Percentiles rank a stretch among this genome's conserved stretches.
Evolutionary conservation across 2,329 filamentous ascomycete genomes (phyloP).

Genomic region (Botrytis fragariae): DNA sequence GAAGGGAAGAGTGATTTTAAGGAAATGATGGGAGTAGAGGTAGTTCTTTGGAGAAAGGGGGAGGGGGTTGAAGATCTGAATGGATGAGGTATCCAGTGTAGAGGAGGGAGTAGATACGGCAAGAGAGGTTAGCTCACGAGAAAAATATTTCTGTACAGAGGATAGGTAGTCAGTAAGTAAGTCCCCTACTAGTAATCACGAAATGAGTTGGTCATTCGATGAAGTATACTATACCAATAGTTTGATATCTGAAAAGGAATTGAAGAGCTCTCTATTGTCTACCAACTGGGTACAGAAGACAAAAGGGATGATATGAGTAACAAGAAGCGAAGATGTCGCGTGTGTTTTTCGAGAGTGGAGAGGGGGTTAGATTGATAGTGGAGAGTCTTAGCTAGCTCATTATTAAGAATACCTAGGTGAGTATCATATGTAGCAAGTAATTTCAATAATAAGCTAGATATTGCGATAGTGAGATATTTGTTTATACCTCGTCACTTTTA

Average conservation of each 20-base stretch:
- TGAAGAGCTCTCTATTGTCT: neutral
- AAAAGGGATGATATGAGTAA: neutral
- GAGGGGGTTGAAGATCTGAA: too few species aligned
- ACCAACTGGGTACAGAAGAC: accelerated
- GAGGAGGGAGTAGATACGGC: too few species aligned
- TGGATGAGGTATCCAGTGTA: too few species aligned
- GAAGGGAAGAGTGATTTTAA: too few species aligned
- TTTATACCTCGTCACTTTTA: neutral
- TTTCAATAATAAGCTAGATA: neutral
- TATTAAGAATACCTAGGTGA: neutral
- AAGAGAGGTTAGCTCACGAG: too few species aligned
- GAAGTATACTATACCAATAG: neutral
- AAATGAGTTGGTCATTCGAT: neutral
- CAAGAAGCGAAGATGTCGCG: neutral
- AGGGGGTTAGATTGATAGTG: neutral
- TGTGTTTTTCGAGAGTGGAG: neutral
- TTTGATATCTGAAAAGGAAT: neutral
- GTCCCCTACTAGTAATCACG: neutral
- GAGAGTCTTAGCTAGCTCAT: neutral
- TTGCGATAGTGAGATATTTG: too few species aligned
- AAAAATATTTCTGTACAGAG: too few species aligned
- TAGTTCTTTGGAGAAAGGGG: too few species aligned
- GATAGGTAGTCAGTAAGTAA: too few species aligned
- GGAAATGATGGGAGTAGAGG: too few species aligned
- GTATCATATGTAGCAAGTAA: neutral